Percentiles rank a stretch among this genome's conserved stretches.
Evolutionary conservation across 768 basidiomycete species (phyloP).

Genomic region (Auricularia sp.): DNA sequence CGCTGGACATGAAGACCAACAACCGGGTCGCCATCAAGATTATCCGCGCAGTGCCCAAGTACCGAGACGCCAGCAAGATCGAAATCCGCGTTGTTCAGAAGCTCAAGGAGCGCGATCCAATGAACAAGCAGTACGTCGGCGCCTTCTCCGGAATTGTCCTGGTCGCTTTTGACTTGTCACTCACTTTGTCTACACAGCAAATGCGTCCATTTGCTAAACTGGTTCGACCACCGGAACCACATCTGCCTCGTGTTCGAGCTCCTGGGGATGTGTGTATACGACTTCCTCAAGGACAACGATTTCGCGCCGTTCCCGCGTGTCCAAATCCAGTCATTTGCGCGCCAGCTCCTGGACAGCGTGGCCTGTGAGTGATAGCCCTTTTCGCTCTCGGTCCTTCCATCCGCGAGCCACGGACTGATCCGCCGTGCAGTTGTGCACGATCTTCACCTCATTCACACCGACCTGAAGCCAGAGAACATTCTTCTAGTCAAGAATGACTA

Average conservation of each 20-base stretch:
- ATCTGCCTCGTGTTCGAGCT: constrained; percentile 95
- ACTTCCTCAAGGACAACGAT: constrained; percentile 96
- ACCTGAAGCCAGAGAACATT: constrained; percentile 98
- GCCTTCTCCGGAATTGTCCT: constrained; percentile 2
- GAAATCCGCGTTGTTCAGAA: constrained; percentile 92
- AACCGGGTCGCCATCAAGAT: constrained; percentile 93
- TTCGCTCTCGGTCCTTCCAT: neutral
- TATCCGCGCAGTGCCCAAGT: constrained; percentile 96
- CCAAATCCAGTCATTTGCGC: constrained; percentile 94
- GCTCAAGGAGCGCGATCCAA: constrained; percentile 80
- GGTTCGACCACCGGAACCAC: constrained; percentile 96
- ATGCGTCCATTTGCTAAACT: constrained; percentile 91
- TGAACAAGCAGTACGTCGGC: constrained; percentile 70
- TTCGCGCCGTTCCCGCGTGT: constrained; percentile 93
- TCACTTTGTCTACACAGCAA: constrained; percentile 46
- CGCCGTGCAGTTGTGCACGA: constrained; percentile 70
- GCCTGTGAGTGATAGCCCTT: constrained; percentile 57
- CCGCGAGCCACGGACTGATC: neutral
- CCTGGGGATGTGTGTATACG: constrained; percentile 94
- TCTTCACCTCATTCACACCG: constrained; percentile 88
- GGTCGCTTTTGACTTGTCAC: constrained; percentile 10
- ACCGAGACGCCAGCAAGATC: constrained; percentile 96
- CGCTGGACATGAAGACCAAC: constrained; percentile 66
- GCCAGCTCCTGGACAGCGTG: constrained; percentile 83
- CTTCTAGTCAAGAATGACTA: constrained; percentile 82